phyloP scores from a whole-genome alignment of 2,329 filamentous ascomycete species.

The Calonectria multiphialidica region DNA sequence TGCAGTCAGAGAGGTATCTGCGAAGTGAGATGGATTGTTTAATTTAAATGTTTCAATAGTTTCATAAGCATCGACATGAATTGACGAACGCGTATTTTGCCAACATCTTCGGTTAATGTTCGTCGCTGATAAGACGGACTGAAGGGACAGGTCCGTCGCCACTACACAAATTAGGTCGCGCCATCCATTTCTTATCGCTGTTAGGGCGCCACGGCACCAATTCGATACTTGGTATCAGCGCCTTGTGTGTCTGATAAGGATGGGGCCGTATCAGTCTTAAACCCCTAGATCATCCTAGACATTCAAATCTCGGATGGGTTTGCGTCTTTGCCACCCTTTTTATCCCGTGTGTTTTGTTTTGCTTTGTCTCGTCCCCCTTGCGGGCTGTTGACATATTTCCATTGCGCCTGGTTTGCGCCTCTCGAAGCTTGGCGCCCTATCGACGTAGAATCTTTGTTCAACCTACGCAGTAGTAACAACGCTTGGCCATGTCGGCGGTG shows the following conservation, averaged over 20 bases:
- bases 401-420: background rate
- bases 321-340: background rate
- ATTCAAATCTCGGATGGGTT: background rate
- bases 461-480: background rate
- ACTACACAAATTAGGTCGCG: background rate
- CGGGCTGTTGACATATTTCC: background rate
- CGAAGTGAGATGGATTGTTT: background rate
- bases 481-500: constrained; percentile 17
- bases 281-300: background rate
- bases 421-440: background rate
- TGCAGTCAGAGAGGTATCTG: background rate
- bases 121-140: constrained; percentile 3
- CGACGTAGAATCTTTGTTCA: background rate
- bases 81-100: background rate
- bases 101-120: background rate
- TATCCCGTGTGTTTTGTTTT: background rate
- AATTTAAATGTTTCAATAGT: background rate
- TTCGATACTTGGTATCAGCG: background rate
- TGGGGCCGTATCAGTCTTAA: background rate
- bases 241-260: constrained; percentile 15
- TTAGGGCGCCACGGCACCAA: background rate
- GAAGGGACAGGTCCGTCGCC: background rate
- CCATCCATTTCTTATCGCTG: constrained; percentile 10
- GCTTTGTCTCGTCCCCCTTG: background rate
- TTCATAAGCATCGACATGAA: background rate